Evolutionary conservation across 441 rosid species (phyloP).

Genomic region (Bocquillonia castaneifolia): DNA sequence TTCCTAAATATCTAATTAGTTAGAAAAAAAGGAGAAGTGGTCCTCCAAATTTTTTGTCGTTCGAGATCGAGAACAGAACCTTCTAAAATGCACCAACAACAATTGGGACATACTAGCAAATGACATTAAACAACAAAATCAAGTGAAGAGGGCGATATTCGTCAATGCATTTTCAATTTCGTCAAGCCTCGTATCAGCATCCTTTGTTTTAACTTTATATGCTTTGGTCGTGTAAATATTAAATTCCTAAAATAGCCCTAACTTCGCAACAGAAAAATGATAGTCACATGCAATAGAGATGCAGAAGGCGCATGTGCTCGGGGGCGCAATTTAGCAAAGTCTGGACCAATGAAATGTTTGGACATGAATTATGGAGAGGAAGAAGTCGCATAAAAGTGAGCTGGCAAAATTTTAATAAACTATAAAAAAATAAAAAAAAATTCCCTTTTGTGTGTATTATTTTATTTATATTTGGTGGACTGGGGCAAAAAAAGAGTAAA

Average conservation of each 20-base stretch:
- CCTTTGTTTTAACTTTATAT: neutral
- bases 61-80: neutral
- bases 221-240: neutral
- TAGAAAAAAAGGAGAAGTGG: neutral
- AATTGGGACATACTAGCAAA: neutral
- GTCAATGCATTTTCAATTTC: conserved; percentile 1
- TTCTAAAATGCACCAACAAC: neutral
- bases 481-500: neutral
- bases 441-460: neutral
- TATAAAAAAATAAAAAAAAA: neutral
- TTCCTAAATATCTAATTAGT: too few species aligned
- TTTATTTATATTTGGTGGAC: too few species aligned
- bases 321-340: neutral
- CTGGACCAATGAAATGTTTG: conserved; percentile 8
- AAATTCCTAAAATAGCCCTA: neutral
- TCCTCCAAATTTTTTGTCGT: neutral
- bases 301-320: neutral
- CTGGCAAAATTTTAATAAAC: conserved; percentile 16
- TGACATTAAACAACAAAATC: neutral
- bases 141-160: neutral
- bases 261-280: neutral
- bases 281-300: neutral
- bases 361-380: neutral
- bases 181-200: neutral
- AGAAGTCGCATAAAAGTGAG: neutral